Base-by-base conservation (phyloP, 2,329 filamentous ascomycete species). In the Parascedosporium putredinis region DNA sequence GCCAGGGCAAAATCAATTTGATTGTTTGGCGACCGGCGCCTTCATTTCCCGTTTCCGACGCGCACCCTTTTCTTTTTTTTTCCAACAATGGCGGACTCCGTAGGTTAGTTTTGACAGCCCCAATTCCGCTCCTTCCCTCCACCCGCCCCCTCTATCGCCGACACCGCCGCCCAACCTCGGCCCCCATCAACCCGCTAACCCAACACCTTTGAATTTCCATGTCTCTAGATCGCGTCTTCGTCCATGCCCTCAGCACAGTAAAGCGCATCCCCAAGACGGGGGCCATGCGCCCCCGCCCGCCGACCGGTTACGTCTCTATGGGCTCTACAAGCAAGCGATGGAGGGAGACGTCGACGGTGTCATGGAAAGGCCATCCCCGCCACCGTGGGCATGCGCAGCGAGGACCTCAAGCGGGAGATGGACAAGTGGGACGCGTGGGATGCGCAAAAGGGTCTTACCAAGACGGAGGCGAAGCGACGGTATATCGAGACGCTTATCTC, bases 301-400 rank as follows among this genome's bases (percentile, higher is more conserved):
- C 53, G 90, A 94, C 62, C 84, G 93, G 51, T 75, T 98, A 58
- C 86, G 86, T 52, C 84, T 98, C 54, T 98, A 98, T 83, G 93
- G 93, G 55, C 77, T 98, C 57, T 98, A 98, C 73, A 98, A 98
- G 65, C 93, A 98, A 68, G 89, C 89, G 54, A 97, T 97, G 93
- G 90, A 98, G 72, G 93, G 93, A 45, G 88, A 98, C 67, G 90
- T 97, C 29, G 86, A 93, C 57, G 87, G 88, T 45, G 88, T 97
- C 46, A 94, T 96, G 84, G 84, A 91, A 59, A 79, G 89, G 43
- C 91, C 93, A 34, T 72, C 70, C 38, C 65, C 46, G 71, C 68
- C 18, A 68, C 70, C 7, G 9, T 20, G 33, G 70, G 72, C 52
- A 63, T 74, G 53, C 61, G 69, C 9, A 59, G 63, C 18, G 75